Evolutionary conservation across 129 eudicot genomes (phyloP).

Genomic region (Dittrichia graveolens): DNA sequence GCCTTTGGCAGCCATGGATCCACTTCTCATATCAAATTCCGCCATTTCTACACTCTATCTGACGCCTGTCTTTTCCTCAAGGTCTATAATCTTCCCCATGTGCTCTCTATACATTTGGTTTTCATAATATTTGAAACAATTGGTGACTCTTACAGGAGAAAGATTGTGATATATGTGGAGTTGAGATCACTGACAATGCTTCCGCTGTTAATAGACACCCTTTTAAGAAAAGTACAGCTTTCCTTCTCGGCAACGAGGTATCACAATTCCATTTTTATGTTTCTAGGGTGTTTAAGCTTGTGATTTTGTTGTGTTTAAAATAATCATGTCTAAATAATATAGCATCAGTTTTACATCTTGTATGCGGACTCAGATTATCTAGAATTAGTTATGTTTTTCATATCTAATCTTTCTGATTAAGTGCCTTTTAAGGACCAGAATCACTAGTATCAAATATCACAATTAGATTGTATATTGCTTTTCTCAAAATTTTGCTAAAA

Average conservation of each 20-base stretch:
- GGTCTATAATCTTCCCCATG: conserved; percentile 34
- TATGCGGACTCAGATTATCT: too few species aligned
- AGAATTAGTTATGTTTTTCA: too few species aligned
- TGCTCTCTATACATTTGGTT: not conserved
- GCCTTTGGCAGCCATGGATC: conserved; percentile 98
- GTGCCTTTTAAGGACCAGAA: too few species aligned
- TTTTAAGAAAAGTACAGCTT: conserved; percentile 78
- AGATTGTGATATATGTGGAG: conserved; percentile 93
- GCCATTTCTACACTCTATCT: conserved; percentile 85
- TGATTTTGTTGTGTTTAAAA: not conserved
- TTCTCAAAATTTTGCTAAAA: too few species aligned
- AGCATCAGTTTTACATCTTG: too few species aligned
- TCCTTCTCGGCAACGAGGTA: conserved; percentile 96
- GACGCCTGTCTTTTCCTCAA: conserved; percentile 79
- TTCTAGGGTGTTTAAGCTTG: not conserved
- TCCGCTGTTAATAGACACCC: conserved; percentile 78
- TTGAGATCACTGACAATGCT: conserved; percentile 84
- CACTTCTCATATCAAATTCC: conserved; percentile 81
- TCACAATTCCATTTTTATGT: not conserved
- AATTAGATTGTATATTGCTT: too few species aligned
- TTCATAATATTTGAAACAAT: not conserved
- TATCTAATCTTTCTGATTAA: too few species aligned
- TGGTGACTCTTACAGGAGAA: conserved; percentile 52
- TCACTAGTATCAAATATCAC: too few species aligned
- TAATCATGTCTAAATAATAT: too few species aligned